Conservation (phyloP, 2,329 filamentous ascomycete species). For the Colletotrichum cuscutae region DNA sequence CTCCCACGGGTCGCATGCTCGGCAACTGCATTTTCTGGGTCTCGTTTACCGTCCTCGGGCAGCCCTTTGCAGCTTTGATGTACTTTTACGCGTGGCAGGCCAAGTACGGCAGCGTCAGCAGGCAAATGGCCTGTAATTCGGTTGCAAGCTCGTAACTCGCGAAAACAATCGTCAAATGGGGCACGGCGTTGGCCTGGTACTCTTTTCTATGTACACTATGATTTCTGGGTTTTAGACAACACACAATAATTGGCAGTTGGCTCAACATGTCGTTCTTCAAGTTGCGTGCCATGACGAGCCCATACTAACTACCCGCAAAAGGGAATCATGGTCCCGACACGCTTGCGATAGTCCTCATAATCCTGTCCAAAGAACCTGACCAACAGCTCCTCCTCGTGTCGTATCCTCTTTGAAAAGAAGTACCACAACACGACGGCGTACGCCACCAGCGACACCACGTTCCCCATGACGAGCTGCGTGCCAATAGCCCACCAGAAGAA, state of each 20-base stretch:
- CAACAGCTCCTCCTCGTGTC: constrained; percentile 81
- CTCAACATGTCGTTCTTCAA: background rate
- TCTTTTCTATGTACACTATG: background rate
- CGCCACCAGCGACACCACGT: constrained; percentile 78
- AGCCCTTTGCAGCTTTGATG: constrained; percentile 89
- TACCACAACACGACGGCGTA: constrained; percentile 83
- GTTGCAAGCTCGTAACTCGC: background rate
- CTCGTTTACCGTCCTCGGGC: constrained; percentile 93
- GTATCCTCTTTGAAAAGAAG: constrained; percentile 83
- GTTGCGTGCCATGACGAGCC: no score
- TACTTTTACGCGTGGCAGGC: constrained; percentile 99
- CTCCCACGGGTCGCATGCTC: constrained; percentile 79
- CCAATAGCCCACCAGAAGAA: constrained; percentile 99
- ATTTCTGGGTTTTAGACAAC: background rate
- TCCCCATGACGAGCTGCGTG: constrained; percentile 90
- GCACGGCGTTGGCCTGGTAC: background rate
- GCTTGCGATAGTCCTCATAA: constrained; percentile 78
- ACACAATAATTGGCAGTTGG: background rate
- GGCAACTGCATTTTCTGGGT: constrained; percentile 98
- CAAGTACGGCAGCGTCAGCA: constrained; percentile 88
- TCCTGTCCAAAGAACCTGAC: constrained; percentile 86
- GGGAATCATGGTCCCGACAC: constrained; percentile 83
- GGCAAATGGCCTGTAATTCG: constrained; percentile 40
- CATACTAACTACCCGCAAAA: constrained; percentile 52
- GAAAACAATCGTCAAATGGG: background rate